Base-by-base conservation (phyloP, 2,329 filamentous ascomycete species). In the Huntiella abstrusa region DNA sequence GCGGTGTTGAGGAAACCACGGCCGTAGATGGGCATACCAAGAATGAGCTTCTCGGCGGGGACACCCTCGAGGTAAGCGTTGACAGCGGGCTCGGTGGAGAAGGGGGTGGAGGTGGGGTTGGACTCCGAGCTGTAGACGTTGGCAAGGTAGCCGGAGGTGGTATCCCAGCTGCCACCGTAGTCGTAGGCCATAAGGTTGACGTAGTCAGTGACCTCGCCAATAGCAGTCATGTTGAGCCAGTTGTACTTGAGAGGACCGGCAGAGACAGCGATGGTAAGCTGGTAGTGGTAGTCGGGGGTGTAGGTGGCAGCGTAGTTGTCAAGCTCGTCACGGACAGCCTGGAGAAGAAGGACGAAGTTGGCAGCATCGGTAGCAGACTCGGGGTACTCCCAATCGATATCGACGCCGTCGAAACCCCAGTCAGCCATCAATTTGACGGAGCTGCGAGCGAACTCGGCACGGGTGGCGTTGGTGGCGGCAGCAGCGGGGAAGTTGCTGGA, bases 1-100 rank as follows among this genome's bases (percentile, higher is more conserved):
- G 64, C 59, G 0, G 84, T 71, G 22, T 53, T 44, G 34, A 55
- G 13, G 55, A 88, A 91, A 0, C 77, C 66, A 16, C 81, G 77
- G 1, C 83, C 84, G 57, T 91, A 91, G 5, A 92, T 65, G 0
- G 85, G 83, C 70, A 91, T 79, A 2, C 84, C 83, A 4, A 91
- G 64, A 2, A 83, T 70, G 47, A 92, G 71, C 59, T 88, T 88
- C 45, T 59, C 57, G 0, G 73, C 56, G 0, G 73, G 64, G 0
- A 91, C 71, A 5, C 77, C 77, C 69, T 63, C 58, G 32, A 77
- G 61, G 61, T 92, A 92, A 46, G 70, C 74, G 3, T 66, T 58
- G 38, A 92, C 62, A 3, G 82, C 81, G 13, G 64, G 61, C 32
- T 80, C 66, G 2, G 78, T 79, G 56, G 71, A 80, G 65, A 77